Conservation (phyloP, 2,329 filamentous ascomycete genomes). For the Penicillium occitanis region DNA sequence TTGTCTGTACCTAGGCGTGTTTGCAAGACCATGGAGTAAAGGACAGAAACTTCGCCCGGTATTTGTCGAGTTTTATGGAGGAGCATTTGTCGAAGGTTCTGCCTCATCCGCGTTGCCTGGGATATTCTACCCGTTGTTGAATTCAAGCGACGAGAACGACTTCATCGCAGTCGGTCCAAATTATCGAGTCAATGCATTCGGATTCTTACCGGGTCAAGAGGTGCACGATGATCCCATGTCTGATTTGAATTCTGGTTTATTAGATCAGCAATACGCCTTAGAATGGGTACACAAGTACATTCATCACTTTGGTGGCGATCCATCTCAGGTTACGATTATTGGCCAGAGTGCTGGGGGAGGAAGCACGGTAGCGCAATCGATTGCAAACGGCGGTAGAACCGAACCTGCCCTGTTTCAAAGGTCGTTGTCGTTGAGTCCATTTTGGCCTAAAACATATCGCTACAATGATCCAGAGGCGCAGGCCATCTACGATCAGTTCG, state of each 20-base stretch:
- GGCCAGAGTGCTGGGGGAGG: slow-evolving; percentile 31
- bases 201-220: background rate
- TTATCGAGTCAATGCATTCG: background rate
- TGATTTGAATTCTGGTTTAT: background rate
- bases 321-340: slow-evolving; percentile 28
- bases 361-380: background rate
- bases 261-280: slow-evolving; percentile 26
- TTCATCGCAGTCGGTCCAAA: background rate
- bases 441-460: background rate
- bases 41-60: background rate
- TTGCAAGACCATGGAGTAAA: background rate
- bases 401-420: background rate
- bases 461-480: background rate
- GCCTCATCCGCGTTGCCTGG: background rate
- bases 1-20: background rate
- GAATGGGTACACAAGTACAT: slow-evolving; percentile 32
- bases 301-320: slow-evolving; percentile 32
- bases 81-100: background rate
- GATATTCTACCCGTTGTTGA: background rate
- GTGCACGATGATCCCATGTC: background rate
- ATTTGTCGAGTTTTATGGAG: background rate
- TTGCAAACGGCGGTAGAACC: background rate
- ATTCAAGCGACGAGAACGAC: background rate
- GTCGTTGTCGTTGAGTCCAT: background rate
- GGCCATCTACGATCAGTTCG: background rate